Conservation (phyloP, 23 red algal species). For the Gracilaria gracilis region DNA sequence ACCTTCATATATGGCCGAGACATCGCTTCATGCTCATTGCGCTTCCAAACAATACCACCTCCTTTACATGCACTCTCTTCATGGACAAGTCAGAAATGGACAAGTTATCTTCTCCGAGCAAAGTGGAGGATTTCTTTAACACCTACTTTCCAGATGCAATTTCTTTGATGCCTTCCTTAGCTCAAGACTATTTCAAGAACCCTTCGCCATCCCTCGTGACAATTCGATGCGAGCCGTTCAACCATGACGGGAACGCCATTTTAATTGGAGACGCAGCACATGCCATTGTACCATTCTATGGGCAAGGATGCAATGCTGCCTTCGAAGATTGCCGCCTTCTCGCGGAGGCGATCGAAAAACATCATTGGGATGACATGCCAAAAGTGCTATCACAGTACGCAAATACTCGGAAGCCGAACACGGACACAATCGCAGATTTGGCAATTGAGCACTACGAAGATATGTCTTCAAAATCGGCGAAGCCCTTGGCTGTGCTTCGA, state of each 20-base stretch:
- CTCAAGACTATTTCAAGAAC: conserved; percentile 68
- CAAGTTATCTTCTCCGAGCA: conserved; percentile 21
- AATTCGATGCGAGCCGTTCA: conserved; percentile 85
- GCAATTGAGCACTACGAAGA: conserved; percentile 94
- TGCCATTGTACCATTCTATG: conserved; percentile 99
- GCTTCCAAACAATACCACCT: conserved; percentile 88
- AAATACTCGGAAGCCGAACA: conserved; percentile 60
- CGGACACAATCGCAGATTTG: conserved; percentile 92
- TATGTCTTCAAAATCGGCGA: conserved; percentile 89
- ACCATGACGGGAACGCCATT: conserved; percentile 73
- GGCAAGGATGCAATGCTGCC: conserved; percentile 97
- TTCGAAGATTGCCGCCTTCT: conserved; percentile 90
- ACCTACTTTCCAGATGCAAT: conserved; percentile 85
- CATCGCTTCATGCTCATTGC: conserved; percentile 98
- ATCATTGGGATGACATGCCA: conserved; percentile 33
- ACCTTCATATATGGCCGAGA: conserved; percentile 96
- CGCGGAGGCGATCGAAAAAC: conserved; percentile 58
- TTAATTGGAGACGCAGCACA: conserved; percentile 98
- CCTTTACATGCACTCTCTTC: conserved; percentile 96
- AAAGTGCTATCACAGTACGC: conserved; percentile 66
- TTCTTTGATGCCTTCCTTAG: conserved; percentile 75
- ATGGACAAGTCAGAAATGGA: conserved; percentile 73
- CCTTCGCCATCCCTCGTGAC: conserved; percentile 83
- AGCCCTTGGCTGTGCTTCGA: conserved; percentile 55
- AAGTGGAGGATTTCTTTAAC: conserved; percentile 78